Percentiles rank a stretch among this genome's conserved stretches.
Conservation (phyloP, 2,329 filamentous ascomycete species). For the Arthrobotrys megalospora region DNA sequence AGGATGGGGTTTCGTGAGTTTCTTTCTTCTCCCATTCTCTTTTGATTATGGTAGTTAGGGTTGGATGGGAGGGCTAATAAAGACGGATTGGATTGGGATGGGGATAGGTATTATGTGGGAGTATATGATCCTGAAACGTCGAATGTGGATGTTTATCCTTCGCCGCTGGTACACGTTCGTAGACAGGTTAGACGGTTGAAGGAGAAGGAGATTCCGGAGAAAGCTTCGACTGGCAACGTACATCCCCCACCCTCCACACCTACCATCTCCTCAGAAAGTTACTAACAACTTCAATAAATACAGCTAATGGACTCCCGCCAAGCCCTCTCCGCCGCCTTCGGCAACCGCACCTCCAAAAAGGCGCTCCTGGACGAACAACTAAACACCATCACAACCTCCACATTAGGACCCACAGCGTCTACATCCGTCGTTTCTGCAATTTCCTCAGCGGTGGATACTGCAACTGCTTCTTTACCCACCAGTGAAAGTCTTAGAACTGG, state of each 20-base stretch:
- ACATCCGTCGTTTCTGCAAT: conserved; percentile 41
- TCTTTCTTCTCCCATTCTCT: conserved; percentile 70
- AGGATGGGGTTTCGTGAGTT: conserved; percentile 71
- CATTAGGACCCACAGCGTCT: conserved; percentile 39
- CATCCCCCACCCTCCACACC: neutral
- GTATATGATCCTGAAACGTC: conserved; percentile 76
- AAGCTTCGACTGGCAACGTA: conserved; percentile 66
- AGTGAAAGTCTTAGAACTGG: conserved; percentile 55
- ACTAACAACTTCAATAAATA: conserved; percentile 63
- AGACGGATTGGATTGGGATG: neutral
- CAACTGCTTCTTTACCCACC: conserved; percentile 43
- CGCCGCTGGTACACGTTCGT: conserved; percentile 76
- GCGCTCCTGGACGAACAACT: conserved; percentile 73
- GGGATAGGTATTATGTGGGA: conserved; percentile 76
- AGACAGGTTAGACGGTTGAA: conserved; percentile 70
- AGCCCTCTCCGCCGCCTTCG: conserved; percentile 82
- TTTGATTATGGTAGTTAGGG: too few species aligned
- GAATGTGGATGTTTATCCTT: conserved; percentile 75
- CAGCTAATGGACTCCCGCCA: conserved; percentile 69
- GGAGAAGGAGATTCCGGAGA: conserved; percentile 65
- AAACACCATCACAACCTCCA: conserved; percentile 63
- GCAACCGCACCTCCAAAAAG: conserved; percentile 88
- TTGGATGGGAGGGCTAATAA: conserved; percentile 61
- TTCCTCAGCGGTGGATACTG: conserved; percentile 50
- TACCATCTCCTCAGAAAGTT: neutral